Conservation (phyloP, 129 eudicot species). For the Solidago caesia region DNA sequence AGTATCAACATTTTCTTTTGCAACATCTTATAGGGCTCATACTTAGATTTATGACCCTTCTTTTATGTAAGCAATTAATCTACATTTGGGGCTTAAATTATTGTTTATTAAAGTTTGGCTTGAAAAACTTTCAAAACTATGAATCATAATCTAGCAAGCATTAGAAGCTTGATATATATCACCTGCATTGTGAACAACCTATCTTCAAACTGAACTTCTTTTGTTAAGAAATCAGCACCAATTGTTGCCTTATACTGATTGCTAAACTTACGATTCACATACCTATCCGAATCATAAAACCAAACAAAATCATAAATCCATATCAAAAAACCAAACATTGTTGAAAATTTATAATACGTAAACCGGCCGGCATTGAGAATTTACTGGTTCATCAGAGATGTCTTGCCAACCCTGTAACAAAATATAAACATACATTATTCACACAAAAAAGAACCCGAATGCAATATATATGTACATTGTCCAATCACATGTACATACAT, state of each 20-base stretch:
- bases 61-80: too few relatives aligned
- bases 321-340: slow-evolving; percentile 1
- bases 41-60: too few relatives aligned
- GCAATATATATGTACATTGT: slow-evolving; percentile 5
- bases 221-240: slow-evolving; percentile 77
- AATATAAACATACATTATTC: slow-evolving; percentile 26
- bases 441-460: background rate
- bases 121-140: too few relatives aligned
- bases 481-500: slow-evolving; percentile 5
- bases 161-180: slow-evolving; percentile 1
- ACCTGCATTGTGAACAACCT: slow-evolving; percentile 73
- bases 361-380: slow-evolving; percentile 17
- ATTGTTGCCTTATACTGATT: slow-evolving; percentile 76
- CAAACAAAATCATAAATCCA: slow-evolving; percentile 11
- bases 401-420: slow-evolving; percentile 64
- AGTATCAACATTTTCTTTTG: too few relatives aligned
- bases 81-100: too few relatives aligned
- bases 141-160: background rate
- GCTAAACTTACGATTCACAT: slow-evolving; percentile 72
- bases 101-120: too few relatives aligned
- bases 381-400: slow-evolving; percentile 77
- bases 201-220: slow-evolving; percentile 65
- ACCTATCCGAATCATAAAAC: slow-evolving; percentile 33
- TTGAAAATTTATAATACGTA: background rate
- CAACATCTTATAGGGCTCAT: too few relatives aligned